phyloP scores from a whole-genome alignment of 1,284 basidiomycete genomes.

The Fomitopsis pinicola region DNA sequence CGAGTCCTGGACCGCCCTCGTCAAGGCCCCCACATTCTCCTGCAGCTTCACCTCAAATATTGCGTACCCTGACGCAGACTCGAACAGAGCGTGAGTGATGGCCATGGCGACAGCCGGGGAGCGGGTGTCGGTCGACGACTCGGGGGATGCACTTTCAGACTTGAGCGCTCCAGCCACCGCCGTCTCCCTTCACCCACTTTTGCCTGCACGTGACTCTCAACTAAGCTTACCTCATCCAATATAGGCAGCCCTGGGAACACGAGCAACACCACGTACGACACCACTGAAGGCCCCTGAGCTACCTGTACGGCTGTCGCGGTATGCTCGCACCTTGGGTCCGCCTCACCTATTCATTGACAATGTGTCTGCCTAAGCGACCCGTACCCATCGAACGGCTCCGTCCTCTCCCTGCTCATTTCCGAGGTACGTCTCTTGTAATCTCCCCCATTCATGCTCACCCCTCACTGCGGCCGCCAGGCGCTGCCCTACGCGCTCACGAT shows the following conservation, averaged over 20 bases:
- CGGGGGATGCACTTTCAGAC: background rate
- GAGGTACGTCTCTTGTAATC: slow-evolving; percentile 33
- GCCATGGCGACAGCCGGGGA: slow-evolving; percentile 39
- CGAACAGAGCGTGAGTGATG: slow-evolving; percentile 85
- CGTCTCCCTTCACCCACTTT: background rate
- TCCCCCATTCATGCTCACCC: background rate
- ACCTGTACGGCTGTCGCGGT: slow-evolving; percentile 57
- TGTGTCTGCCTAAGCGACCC: slow-evolving; percentile 37
- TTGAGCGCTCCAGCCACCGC: background rate
- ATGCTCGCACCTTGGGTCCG: slow-evolving; percentile 15
- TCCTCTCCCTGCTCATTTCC: slow-evolving; percentile 58
- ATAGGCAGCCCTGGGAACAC: too few relatives aligned
- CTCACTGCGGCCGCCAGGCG: slow-evolving; percentile 30
- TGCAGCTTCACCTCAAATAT: slow-evolving; percentile 88
- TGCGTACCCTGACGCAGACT: slow-evolving; percentile 94
- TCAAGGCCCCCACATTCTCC: slow-evolving; percentile 87
- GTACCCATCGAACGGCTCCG: slow-evolving; percentile 61
- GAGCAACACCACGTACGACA: too few relatives aligned
- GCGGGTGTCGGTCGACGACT: background rate
- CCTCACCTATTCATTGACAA: background rate
- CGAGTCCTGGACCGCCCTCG: slow-evolving; percentile 81
- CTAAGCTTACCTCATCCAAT: too few relatives aligned
- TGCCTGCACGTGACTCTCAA: background rate
- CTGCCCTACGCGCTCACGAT: slow-evolving; percentile 51
- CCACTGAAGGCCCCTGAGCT: slow-evolving; percentile 39